phyloP scores from a whole-genome alignment of 768 basidiomycete genomes.

The Rhodosporidiobolus sp. region DNA sequence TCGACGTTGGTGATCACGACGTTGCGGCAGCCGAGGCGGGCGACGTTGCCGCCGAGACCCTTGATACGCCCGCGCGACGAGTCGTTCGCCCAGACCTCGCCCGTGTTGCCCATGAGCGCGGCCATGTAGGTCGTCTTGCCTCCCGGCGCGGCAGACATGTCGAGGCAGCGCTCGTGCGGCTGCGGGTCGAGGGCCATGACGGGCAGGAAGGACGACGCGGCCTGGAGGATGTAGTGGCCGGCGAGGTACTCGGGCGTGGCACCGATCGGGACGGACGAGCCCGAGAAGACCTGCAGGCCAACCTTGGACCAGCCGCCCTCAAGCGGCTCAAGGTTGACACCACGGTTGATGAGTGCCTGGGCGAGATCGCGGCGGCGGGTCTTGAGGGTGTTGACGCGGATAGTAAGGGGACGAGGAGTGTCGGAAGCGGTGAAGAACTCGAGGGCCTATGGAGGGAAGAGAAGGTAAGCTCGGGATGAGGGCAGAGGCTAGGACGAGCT shows the following conservation, averaged over 20 bases:
- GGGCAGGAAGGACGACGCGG: conserved; percentile 97
- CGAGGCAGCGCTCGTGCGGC: conserved; percentile 86
- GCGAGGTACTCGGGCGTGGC: conserved; percentile 98
- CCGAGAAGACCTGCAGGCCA: conserved; percentile 94
- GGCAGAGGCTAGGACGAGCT: neutral
- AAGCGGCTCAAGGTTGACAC: conserved; percentile 95
- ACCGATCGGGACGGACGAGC: conserved; percentile 76
- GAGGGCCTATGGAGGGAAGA: conserved; percentile 64
- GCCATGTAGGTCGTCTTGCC: conserved; percentile 98
- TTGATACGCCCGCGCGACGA: conserved; percentile 91
- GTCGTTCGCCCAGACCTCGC: conserved; percentile 96
- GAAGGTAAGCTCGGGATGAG: conserved; percentile 10
- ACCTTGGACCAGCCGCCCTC: conserved; percentile 96
- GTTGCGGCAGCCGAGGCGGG: conserved; percentile 96
- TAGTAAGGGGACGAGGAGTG: conserved; percentile 89
- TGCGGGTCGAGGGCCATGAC: conserved; percentile 92
- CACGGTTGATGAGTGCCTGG: conserved; percentile 87
- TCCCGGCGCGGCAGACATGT: conserved; percentile 98
- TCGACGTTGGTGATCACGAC: conserved; percentile 96
- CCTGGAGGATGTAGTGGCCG: conserved; percentile 99
- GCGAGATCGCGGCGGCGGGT: conserved; percentile 90
- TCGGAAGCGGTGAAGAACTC: conserved; percentile 99
- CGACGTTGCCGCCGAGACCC: conserved; percentile 92
- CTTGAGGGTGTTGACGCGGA: conserved; percentile 93
- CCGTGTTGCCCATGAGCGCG: conserved; percentile 93